Conservation (phyloP, 164 flowering plant genomes). For the Annona cherimola region DNA sequence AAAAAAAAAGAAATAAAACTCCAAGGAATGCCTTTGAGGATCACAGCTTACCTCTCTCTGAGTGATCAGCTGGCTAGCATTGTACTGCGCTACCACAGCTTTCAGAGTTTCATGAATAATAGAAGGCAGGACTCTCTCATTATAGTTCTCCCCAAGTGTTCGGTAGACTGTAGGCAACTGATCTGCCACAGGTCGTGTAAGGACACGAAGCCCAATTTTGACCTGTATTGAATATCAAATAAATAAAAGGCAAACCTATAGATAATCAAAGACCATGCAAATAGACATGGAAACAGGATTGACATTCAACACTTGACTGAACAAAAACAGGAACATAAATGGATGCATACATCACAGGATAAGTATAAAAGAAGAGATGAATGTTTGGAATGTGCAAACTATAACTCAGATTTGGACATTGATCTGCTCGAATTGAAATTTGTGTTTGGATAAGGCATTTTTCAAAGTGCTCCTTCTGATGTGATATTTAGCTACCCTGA, state of each 20-base stretch:
- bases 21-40: background rate
- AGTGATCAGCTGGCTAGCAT: conserved; percentile 43
- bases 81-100: conserved; percentile 45
- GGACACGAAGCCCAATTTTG: conserved; percentile 35
- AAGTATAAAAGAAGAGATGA: background rate
- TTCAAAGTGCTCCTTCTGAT: too few species aligned
- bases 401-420: background rate
- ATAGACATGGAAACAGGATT: background rate
- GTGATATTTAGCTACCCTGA: too few species aligned
- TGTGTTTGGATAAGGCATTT: too few species aligned
- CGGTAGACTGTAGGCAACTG: conserved; percentile 36
- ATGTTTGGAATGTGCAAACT: background rate
- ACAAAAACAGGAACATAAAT: background rate
- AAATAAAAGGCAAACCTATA: background rate
- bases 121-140: conserved; percentile 47
- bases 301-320: background rate
- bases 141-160: conserved; percentile 36
- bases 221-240: conserved; percentile 14
- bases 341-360: too few species aligned
- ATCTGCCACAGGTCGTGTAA: conserved; percentile 32
- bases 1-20: background rate
- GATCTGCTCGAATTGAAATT: too few species aligned
- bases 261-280: background rate
- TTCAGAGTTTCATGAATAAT: conserved; percentile 44
- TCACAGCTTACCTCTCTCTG: conserved; percentile 31